These are phyloP conservation scores for Linderniella brevidens DNA, from an alignment of 257 asterid species.

Conservation along the genomic window DNA sequence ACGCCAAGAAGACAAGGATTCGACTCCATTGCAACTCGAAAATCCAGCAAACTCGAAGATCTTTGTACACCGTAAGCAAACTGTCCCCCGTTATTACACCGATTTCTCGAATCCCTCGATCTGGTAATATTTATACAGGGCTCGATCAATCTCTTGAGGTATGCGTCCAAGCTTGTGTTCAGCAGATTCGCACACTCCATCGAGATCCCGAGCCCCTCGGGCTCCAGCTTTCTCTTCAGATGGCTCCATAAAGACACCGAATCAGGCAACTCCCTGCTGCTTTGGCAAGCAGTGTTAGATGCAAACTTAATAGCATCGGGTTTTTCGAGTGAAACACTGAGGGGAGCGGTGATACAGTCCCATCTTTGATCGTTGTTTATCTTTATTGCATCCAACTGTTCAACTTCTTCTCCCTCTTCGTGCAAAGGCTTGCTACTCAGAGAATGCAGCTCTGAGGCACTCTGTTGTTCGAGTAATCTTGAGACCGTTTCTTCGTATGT, in stretches of 20 bases:
- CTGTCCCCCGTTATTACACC: too few relatives aligned
- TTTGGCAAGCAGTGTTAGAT: constrained; percentile 22
- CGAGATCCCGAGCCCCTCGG: constrained; percentile 57
- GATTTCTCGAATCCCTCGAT: too few relatives aligned
- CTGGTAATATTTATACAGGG: too few relatives aligned
- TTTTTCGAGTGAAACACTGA: constrained; percentile 33
- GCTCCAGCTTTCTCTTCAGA: constrained; percentile 45
- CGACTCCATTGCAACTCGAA: constrained; percentile 64
- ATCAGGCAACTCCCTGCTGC: constrained; percentile 39
- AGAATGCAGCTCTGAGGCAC: constrained; percentile 63
- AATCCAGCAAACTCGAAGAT: constrained; percentile 30
- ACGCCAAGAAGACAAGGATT: constrained; percentile 52
- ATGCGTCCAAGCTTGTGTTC: constrained; percentile 50
- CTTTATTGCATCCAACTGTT: constrained; percentile 43
- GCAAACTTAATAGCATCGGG: constrained; percentile 12
- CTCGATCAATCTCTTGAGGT: constrained; percentile 43
- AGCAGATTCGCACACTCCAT: constrained; percentile 49
- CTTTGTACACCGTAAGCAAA: too few relatives aligned
- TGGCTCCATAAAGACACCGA: constrained; percentile 28
- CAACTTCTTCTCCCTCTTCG: constrained; percentile 98
- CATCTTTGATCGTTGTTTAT: constrained; percentile 21
- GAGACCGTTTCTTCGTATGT: constrained; percentile 32
- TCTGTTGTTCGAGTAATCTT: constrained; percentile 50
- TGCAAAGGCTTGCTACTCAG: not conserved
- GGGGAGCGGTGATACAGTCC: constrained; percentile 63